These are phyloP conservation scores for Amaranthus tricolor DNA, from an alignment of 179 eudicot species.

Conservation along the genomic window DNA sequence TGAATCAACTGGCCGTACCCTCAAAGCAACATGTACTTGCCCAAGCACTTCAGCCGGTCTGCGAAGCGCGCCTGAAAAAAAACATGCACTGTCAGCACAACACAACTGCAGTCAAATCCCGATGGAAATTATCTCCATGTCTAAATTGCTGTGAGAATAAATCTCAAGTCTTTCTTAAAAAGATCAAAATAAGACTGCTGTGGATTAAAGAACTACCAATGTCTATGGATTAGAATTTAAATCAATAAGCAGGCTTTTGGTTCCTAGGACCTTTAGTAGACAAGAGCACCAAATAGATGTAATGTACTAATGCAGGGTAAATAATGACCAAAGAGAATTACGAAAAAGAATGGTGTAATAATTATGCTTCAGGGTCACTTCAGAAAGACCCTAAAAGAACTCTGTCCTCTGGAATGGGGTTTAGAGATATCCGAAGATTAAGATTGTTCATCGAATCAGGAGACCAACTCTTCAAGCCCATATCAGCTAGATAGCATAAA, in stretches of 20 bases:
- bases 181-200: constrained; percentile 1
- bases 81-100: constrained; percentile 7
- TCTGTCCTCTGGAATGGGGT: neutral
- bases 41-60: constrained; percentile 99
- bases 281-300: neutral
- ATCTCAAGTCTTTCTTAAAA: neutral
- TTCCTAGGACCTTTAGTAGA: neutral
- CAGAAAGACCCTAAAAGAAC: neutral
- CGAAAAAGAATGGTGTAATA: neutral
- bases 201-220: neutral
- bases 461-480: neutral
- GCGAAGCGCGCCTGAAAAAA: constrained; percentile 64
- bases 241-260: neutral
- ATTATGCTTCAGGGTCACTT: constrained; percentile 11
- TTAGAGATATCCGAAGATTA: neutral
- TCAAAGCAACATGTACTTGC: constrained; percentile 93
- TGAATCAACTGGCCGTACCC: constrained; percentile 90
- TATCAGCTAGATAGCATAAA: neutral
- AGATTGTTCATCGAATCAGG: neutral
- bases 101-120: neutral
- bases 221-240: neutral
- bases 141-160: neutral
- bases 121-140: neutral
- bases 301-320: neutral
- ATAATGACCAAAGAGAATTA: neutral